These are phyloP conservation scores for Penicillium thymicola DNA, from an alignment of 2,329 filamentous ascomycete species.

Conservation along the genomic window DNA sequence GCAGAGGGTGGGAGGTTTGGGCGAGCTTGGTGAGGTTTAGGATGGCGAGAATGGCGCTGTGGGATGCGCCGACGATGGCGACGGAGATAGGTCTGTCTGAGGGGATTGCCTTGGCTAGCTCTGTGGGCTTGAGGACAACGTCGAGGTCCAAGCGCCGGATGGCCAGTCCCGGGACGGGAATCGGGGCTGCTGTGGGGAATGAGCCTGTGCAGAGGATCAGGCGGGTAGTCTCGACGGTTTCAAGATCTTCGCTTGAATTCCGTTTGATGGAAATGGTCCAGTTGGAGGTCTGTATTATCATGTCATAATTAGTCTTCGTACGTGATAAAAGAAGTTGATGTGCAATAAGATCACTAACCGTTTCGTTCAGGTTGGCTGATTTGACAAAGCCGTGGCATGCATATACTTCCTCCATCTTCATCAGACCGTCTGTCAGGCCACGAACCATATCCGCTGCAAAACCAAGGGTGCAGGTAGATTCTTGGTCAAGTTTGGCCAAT, in stretches of 20 bases:
- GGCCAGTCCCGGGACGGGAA: slow-evolving; percentile 42
- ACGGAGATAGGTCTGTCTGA: slow-evolving; percentile 41
- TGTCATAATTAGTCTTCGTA: slow-evolving; percentile 12
- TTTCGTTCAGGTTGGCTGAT: slow-evolving; percentile 32
- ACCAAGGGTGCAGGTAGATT: slow-evolving; percentile 56
- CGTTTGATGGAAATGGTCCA: slow-evolving; percentile 35
- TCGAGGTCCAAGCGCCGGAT: slow-evolving; percentile 53
- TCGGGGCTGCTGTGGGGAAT: slow-evolving; percentile 44
- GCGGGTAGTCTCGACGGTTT: slow-evolving; percentile 41
- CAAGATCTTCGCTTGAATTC: slow-evolving; percentile 27
- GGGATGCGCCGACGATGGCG: slow-evolving; percentile 60
- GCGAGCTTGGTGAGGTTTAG: slow-evolving; percentile 58
- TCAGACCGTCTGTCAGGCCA: slow-evolving; percentile 44
- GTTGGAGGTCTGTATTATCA: slow-evolving; percentile 14
- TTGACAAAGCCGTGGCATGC: slow-evolving; percentile 34
- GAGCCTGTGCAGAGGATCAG: slow-evolving; percentile 61
- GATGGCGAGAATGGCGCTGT: slow-evolving; percentile 61
- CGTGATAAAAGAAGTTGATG: background rate
- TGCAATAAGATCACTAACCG: slow-evolving; percentile 20
- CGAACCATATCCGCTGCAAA: slow-evolving; percentile 57
- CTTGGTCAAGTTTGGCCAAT: slow-evolving; percentile 54
- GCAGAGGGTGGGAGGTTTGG: slow-evolving; percentile 49
- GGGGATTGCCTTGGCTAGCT: slow-evolving; percentile 45
- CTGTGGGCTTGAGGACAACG: slow-evolving; percentile 53
- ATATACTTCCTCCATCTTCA: slow-evolving; percentile 37